Evolutionary conservation across 1,139 yeast species (phyloP).

Genomic region (Debaryomyces robertsiae): DNA sequence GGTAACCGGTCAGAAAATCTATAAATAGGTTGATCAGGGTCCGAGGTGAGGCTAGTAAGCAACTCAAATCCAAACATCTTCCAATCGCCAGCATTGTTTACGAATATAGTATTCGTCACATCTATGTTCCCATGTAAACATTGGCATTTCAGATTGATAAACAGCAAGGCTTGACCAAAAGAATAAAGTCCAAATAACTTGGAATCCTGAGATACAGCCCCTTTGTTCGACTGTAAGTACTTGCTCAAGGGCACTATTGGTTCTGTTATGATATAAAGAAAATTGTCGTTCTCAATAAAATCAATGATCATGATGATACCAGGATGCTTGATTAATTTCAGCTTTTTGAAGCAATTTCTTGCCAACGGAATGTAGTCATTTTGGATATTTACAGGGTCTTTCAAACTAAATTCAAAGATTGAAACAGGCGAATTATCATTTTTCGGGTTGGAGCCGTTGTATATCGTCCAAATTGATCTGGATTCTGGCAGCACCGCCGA

Average conservation of each 20-base stretch:
- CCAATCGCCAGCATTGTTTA: conserved; percentile 77
- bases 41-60: conserved; percentile 53
- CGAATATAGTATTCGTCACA: conserved; percentile 55
- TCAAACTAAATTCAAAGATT: conserved; percentile 63
- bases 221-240: conserved; percentile 27
- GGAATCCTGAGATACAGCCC: conserved; percentile 33
- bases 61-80: conserved; percentile 82
- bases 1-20: conserved; percentile 28
- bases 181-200: conserved; percentile 63
- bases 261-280: conserved; percentile 76
- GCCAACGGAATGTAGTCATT: conserved; percentile 49
- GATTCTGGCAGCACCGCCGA: conserved; percentile 19
- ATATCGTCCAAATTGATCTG: conserved; percentile 50
- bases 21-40: conserved; percentile 52
- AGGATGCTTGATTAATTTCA: conserved; percentile 74
- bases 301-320: conserved; percentile 74
- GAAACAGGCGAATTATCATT: conserved; percentile 45
- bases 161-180: conserved; percentile 57
- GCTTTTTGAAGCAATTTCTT: conserved; percentile 62
- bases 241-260: conserved; percentile 61
- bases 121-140: conserved; percentile 69
- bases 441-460: conserved; percentile 50
- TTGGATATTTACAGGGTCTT: conserved; percentile 37
- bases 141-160: conserved; percentile 63
- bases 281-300: conserved; percentile 63